Evolutionary conservation across 208 protist species (phyloP).

Genomic region (Angomonas ambiguus): DNA sequence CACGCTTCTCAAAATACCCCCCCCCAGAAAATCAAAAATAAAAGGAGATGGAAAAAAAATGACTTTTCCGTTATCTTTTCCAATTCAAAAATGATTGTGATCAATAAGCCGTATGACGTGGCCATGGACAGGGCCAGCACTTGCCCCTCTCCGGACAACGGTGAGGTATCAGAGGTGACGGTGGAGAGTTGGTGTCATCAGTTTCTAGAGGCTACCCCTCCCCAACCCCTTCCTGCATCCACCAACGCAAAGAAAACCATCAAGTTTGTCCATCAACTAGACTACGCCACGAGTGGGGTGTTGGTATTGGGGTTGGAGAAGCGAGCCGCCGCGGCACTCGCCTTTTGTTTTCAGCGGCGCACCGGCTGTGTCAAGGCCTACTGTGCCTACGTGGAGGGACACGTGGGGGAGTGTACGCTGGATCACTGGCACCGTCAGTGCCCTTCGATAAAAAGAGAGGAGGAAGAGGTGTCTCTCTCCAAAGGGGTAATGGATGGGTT

Average conservation of each 20-base stretch:
- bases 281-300: constrained; percentile 87
- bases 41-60: not conserved
- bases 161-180: constrained; percentile 10
- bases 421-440: not conserved
- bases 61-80: constrained; percentile 34
- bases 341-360: constrained; percentile 4
- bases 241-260: constrained; percentile 23
- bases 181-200: constrained; percentile 52
- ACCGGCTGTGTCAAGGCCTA: constrained; percentile 91
- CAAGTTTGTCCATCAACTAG: constrained; percentile 91
- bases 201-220: constrained; percentile 35
- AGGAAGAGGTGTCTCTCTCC: too few relatives aligned
- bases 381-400: constrained; percentile 70
- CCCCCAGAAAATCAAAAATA: constrained; percentile 11
- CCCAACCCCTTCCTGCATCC: too few relatives aligned
- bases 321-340: constrained; percentile 41
- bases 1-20: too few relatives aligned
- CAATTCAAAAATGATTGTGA: constrained; percentile 71
- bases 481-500: not conserved
- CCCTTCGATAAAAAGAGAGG: not conserved
- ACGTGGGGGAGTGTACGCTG: constrained; percentile 21
- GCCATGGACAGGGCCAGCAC: constrained; percentile 57
- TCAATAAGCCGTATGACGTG: constrained; percentile 84
- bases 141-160: not conserved
- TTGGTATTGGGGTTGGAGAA: constrained; percentile 85